phyloP scores from a whole-genome alignment of 192 early-diverging fungal genomes.

The Gamsiella multidivaricata region DNA sequence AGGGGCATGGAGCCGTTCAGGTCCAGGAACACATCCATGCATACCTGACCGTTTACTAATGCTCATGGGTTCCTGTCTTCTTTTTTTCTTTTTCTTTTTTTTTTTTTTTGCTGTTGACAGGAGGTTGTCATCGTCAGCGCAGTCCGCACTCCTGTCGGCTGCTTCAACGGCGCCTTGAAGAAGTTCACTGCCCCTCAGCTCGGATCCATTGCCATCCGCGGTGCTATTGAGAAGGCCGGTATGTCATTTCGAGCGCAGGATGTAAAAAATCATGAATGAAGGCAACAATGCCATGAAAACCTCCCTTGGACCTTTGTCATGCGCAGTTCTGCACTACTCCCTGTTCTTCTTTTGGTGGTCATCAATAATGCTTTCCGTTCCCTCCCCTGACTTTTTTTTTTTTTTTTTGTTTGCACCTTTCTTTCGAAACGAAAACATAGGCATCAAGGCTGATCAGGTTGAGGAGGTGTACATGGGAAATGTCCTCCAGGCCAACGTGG shows the following conservation, averaged over 20 bases:
- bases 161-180: constrained; percentile 90
- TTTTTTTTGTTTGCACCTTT: constrained; percentile 4
- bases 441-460: constrained; percentile 81
- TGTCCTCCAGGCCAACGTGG: constrained; percentile 87
- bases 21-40: neutral
- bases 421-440: no score
- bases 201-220: constrained; percentile 85
- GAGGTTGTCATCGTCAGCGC: constrained; percentile 73
- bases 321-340: no score
- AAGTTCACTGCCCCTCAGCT: constrained; percentile 86
- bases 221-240: constrained; percentile 87
- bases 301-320: no score
- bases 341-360: no score
- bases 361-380: no score
- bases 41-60: neutral
- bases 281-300: no score
- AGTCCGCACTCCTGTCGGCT: constrained; percentile 92
- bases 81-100: neutral
- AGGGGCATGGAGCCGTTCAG: neutral
- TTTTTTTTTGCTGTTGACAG: constrained; percentile 50
- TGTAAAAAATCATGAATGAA: no score
- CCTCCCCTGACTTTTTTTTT: constrained; percentile 1
- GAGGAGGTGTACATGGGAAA: constrained; percentile 98
- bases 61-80: neutral
- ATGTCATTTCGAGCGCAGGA: no score